Percentiles rank a stretch among this genome's conserved stretches.
Evolutionary conservation across 305 asterid genomes (phyloP).

Genomic region (Fraxinus sp.): DNA sequence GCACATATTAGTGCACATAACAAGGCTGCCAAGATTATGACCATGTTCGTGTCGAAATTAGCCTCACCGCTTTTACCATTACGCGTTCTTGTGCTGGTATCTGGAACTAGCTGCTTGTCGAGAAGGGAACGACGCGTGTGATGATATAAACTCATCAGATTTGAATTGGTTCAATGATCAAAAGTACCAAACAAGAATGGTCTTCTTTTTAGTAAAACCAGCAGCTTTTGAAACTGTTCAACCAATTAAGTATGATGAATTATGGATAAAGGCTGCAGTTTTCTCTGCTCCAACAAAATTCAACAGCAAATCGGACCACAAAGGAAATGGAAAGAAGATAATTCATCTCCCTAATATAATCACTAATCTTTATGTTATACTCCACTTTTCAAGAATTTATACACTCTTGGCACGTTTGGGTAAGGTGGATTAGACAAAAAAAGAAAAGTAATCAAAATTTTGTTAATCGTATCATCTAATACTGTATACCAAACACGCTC

Average conservation of each 20-base stretch:
- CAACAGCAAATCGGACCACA: conserved; percentile 45
- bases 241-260: not conserved
- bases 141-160: conserved; percentile 42
- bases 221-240: not conserved
- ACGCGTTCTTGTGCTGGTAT: conserved; percentile 27
- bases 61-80: conserved; percentile 34
- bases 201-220: not conserved
- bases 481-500: no score
- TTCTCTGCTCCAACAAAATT: conserved; percentile 25
- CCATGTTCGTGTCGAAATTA: conserved; percentile 68
- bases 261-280: conserved; percentile 4
- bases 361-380: conserved; percentile 6
- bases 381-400: not conserved
- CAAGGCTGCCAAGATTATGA: conserved; percentile 65
- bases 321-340: conserved; percentile 44
- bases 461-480: no score
- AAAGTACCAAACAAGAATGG: not conserved
- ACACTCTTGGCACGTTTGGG: not conserved
- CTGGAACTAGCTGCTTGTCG: conserved; percentile 25
- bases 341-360: conserved; percentile 1
- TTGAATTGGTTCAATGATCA: not conserved
- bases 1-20: conserved; percentile 68
- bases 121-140: conserved; percentile 46
- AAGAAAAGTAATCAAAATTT: no score
- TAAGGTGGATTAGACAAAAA: not conserved